Percentiles rank a stretch among this genome's conserved stretches.
These are phyloP conservation scores for Vishniacozyma victoriae DNA, from an alignment of 768 basidiomycete species.

Conservation along the genomic window DNA sequence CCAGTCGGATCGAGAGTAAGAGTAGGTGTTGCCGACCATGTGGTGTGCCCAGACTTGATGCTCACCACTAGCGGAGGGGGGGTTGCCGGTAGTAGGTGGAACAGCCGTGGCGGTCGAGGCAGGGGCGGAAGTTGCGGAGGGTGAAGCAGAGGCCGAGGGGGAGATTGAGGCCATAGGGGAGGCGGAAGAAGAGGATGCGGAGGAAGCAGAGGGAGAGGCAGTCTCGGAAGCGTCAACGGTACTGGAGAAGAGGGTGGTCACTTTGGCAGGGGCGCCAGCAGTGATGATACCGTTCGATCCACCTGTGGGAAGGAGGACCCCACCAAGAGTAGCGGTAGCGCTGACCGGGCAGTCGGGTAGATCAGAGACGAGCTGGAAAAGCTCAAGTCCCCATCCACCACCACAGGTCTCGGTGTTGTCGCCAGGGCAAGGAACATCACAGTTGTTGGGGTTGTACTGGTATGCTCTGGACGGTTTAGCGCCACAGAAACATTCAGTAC, in stretches of 20 bases:
- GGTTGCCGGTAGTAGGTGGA: slow-evolving; percentile 11
- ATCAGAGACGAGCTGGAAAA: slow-evolving; percentile 36
- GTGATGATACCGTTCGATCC: slow-evolving; percentile 4
- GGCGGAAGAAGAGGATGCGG: slow-evolving; percentile 9
- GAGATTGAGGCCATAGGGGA: slow-evolving; percentile 1
- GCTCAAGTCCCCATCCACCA: slow-evolving; percentile 33
- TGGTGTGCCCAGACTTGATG: slow-evolving; percentile 52
- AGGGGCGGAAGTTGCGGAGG: slow-evolving; percentile 11
- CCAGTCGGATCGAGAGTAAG: slow-evolving; percentile 42
- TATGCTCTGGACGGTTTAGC: slow-evolving; percentile 23
- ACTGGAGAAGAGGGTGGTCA: slow-evolving; percentile 8
- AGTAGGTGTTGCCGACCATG: slow-evolving; percentile 46
- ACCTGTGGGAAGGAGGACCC: not conserved
- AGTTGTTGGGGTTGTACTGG: slow-evolving; percentile 24
- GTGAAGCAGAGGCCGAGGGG: slow-evolving; percentile 4
- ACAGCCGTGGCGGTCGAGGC: slow-evolving; percentile 15
- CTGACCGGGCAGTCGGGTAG: slow-evolving; percentile 5
- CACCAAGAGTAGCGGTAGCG: slow-evolving; percentile 6
- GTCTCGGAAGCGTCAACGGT: slow-evolving; percentile 8
- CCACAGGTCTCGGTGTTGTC: slow-evolving; percentile 44
- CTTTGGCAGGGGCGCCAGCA: slow-evolving; percentile 4
- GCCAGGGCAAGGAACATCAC: slow-evolving; percentile 40
- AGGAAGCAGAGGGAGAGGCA: slow-evolving; percentile 5
- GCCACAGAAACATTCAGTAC: slow-evolving; percentile 46
- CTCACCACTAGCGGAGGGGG: slow-evolving; percentile 21